Evolutionary conservation across 1,139 yeast genomes (phyloP), one percentile per base, ranked within the genome.

Genomic region (Pichia terricola): DNA sequence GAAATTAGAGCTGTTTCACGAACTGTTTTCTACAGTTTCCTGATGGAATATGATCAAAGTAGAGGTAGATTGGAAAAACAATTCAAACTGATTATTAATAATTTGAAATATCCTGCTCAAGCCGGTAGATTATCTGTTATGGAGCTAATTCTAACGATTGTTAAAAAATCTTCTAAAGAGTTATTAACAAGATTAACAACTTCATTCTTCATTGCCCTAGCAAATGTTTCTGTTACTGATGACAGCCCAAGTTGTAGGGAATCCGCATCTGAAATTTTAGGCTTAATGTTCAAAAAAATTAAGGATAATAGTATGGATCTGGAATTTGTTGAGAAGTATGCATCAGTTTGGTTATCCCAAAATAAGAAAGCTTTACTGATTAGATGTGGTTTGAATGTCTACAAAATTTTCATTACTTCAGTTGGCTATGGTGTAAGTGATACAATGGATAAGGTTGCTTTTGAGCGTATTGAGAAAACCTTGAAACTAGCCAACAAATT

Each of bases 31-130:
- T 84, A 79, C 62, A 91, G 81, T 57, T 94, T 91, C 56, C 66
- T 91, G 56, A 84, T 89, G 81, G 96, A 88, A 56, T 91, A 86
- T 57, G 97, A 95, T 55, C 97, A 91, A 65, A 89, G 97, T 32
- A 75, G 81, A 57, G 89, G 94, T 5, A 77, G 88, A 52, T 64
- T 91, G 43, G 94, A 85, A 53, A 85, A 81, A 55, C 95, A 86
- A 55, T 80, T 89, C 63, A 79, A 81, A 51, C 81, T 82, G 57
- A 70, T 91, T 63, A 83, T 89, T n/a, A 78, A 77, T 50, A 91
- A 94, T 60, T 68, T 94, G 57, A 73, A 79, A 28, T 94, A 94
- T 59, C 91, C 95, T 11, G 81, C 95, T 4, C 82, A 82, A 49
- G 75, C 79, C 39, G 99, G 98, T 43, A 74, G 97, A 45, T 81